Evolutionary conservation across 805 yeast species (phyloP), one percentile per base, ranked within the genome.

Genomic region (Candida ipomoeae): DNA sequence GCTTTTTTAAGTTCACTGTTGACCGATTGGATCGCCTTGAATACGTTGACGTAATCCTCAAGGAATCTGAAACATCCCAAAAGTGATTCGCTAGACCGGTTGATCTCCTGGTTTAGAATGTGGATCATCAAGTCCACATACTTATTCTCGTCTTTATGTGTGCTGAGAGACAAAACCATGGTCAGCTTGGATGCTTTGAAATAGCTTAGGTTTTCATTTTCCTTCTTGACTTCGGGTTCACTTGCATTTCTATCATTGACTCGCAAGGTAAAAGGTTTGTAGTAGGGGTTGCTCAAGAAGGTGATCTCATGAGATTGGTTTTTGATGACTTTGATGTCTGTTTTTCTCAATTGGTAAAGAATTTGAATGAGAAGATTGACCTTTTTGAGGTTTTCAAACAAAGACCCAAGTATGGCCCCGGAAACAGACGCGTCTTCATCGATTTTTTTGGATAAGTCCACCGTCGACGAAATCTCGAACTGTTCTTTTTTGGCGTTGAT

Each of bases 41-140:
- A 49, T 2, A 73, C 55, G 11, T 70, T 72, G 15, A 62, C 61
- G 7, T 68, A 53, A 37, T 65, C 66, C 40, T 66, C 63, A 29
- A 73, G 55, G 51, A 69, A 73, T 44, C 61, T 64, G 48, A 72
- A 58, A 5, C 68, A 63, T 1, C 73, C 73, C 42, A 68, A 55
- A 10, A 71, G 61, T n/a, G 59, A 55, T 14, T 32, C 33, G 5
- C 46, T 41, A 1, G 54, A 49, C 32, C 52, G 50, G 10, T 26
- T 42, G 29, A 51, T 43, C 13, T 64, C 65, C n/a, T 56, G 55
- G 44, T 67, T 66, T 48, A 68, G 55, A 46, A 62, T 59, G 6
- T 52, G 51, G 40, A 66, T 49, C 32, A 66, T 40, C 18, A 67
- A 50, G 11, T 55, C 52, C 26, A 62, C 54, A 54, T 40, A 39